Conservation (phyloP, 768 basidiomycete species). For the Sutorius australiensis region DNA sequence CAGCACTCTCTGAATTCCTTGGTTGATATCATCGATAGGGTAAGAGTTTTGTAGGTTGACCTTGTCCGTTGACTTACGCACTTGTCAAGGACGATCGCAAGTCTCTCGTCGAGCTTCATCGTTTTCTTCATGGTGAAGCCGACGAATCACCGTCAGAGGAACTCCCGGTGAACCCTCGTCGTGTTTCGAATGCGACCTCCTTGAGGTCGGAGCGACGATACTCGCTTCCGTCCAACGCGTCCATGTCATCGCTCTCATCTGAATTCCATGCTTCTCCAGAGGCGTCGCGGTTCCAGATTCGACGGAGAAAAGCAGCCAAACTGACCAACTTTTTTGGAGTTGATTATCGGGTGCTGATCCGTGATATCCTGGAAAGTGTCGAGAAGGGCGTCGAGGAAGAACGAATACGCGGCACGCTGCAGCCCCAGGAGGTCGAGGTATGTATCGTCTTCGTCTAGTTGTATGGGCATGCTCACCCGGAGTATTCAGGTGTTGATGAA, state of each 20-base stretch:
- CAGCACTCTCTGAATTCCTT: constrained; percentile 80
- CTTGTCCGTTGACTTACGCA: constrained; percentile 1
- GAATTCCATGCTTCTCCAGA: constrained; percentile 44
- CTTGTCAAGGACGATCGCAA: constrained; percentile 63
- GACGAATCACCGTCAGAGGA: constrained; percentile 20
- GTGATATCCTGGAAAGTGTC: constrained; percentile 76
- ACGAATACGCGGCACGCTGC: constrained; percentile 55
- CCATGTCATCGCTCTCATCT: constrained; percentile 55
- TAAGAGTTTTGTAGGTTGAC: constrained; percentile 35
- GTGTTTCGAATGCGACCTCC: constrained; percentile 36
- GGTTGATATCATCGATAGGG: constrained; percentile 73
- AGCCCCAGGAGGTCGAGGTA: constrained; percentile 70
- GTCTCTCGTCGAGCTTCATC: constrained; percentile 71
- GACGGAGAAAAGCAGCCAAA: constrained; percentile 75
- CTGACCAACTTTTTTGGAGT: constrained; percentile 86
- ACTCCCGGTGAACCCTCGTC: constrained; percentile 18
- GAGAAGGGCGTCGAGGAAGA: constrained; percentile 75
- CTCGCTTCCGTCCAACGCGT: constrained; percentile 65
- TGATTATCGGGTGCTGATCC: constrained; percentile 73
- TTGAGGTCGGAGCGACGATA: constrained; percentile 59
- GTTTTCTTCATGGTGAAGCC: constrained; percentile 48
- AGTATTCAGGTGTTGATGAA: constrained; percentile 45
- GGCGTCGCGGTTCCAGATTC: constrained; percentile 53
- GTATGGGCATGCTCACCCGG: constrained; percentile 3
- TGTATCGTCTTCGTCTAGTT: constrained; percentile 18